Percentiles rank a stretch among this genome's conserved stretches.
These are phyloP conservation scores for Hypsizygus ulmarius DNA, from an alignment of 1,284 basidiomycete species.

Conservation along the genomic window DNA sequence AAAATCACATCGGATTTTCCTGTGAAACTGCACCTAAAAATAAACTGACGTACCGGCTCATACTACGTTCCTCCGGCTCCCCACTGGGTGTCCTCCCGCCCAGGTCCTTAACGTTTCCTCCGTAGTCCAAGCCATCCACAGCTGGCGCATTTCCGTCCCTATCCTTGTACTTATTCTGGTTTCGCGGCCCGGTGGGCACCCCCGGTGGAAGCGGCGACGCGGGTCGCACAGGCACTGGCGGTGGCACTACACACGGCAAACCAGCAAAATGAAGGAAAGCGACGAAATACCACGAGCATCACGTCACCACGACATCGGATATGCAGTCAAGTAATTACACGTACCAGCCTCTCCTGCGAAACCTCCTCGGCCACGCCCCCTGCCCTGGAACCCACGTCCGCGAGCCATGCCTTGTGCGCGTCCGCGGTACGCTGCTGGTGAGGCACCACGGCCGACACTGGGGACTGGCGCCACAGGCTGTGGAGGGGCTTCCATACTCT, in stretches of 20 bases:
- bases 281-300: slow-evolving; percentile 5
- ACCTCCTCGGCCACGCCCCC: slow-evolving; percentile 49
- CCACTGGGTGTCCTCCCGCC: slow-evolving; percentile 49
- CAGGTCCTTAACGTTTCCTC: slow-evolving; percentile 51
- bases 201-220: slow-evolving; percentile 78
- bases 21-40: neutral
- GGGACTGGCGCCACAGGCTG: slow-evolving; percentile 32
- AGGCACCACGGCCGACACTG: slow-evolving; percentile 39
- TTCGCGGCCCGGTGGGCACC: slow-evolving; percentile 81
- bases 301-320: slow-evolving; percentile 17
- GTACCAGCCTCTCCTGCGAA: slow-evolving; percentile 43
- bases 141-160: slow-evolving; percentile 75
- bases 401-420: slow-evolving; percentile 37
- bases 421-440: slow-evolving; percentile 56
- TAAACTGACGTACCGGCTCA: slow-evolving; percentile 41
- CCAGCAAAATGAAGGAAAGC: slow-evolving; percentile 4
- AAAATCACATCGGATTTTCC: neutral
- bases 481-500: slow-evolving; percentile 44
- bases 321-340: slow-evolving; percentile 22
- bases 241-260: slow-evolving; percentile 28
- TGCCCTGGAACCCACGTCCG: slow-evolving; percentile 41
- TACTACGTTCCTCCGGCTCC: slow-evolving; percentile 56
- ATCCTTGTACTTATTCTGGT: slow-evolving; percentile 86
- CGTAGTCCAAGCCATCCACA: slow-evolving; percentile 83
- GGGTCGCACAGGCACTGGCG: slow-evolving; percentile 60